These are phyloP conservation scores for Crithidia sp. DNA, from an alignment of 208 protist genomes.

Conservation along the genomic window DNA sequence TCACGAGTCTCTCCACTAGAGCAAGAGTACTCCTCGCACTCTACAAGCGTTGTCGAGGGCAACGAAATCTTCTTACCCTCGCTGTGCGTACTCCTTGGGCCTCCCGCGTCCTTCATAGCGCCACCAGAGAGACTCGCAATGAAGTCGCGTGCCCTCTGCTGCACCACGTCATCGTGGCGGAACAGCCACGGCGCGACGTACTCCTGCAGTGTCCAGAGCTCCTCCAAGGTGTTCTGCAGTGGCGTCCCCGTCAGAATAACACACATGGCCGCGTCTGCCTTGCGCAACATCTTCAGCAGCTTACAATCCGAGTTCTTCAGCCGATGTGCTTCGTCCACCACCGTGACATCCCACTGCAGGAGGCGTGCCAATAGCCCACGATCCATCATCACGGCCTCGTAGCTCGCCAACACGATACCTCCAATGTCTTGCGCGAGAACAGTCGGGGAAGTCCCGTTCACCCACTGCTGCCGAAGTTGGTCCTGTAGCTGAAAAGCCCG, in stretches of 20 bases:
- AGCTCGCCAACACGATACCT: slow-evolving; percentile 94
- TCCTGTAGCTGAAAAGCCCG: slow-evolving; percentile 35
- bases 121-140: not conserved
- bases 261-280: slow-evolving; percentile 92
- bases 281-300: slow-evolving; percentile 86
- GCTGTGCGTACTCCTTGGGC: no score
- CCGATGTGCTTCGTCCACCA: slow-evolving; percentile 97
- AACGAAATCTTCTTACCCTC: no score
- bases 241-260: slow-evolving; percentile 96
- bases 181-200: slow-evolving; percentile 97
- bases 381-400: slow-evolving; percentile 88
- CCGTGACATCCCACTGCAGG: slow-evolving; percentile 47
- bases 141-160: slow-evolving; percentile 64
- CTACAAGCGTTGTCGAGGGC: no score
- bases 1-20: no score
- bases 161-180: slow-evolving; percentile 31
- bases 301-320: slow-evolving; percentile 93
- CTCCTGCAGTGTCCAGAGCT: slow-evolving; percentile 99
- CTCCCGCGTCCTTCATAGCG: no score
- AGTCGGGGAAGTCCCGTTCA: slow-evolving; percentile 11
- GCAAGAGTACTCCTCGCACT: no score
- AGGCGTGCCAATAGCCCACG: slow-evolving; percentile 32
- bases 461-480: slow-evolving; percentile 60
- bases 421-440: slow-evolving; percentile 29
- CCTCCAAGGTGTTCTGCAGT: slow-evolving; percentile 97